A percentile compares a stretch with the other conserved stretches of the same genome.
phyloP scores from a whole-genome alignment of 306 rosid species.

The Ceratonia siliqua region DNA sequence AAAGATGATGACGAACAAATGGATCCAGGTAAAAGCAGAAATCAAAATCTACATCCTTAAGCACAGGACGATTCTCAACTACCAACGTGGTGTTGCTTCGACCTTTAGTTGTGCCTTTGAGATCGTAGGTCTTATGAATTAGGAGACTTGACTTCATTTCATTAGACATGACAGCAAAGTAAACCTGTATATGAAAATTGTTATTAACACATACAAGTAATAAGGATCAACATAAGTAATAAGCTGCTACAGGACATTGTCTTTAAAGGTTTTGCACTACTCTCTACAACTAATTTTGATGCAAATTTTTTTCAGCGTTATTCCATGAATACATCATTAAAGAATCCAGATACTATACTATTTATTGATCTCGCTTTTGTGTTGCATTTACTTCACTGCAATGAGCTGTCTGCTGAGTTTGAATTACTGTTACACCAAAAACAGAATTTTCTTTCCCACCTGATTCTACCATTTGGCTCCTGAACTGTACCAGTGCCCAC shows the following conservation, averaged over 20 bases:
- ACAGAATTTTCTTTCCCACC: background rate
- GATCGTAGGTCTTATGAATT: constrained; percentile 39
- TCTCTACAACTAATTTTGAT: background rate
- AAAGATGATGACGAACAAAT: constrained; percentile 33
- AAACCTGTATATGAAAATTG: constrained; percentile 36
- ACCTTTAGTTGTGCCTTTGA: constrained; percentile 47
- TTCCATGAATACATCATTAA: background rate
- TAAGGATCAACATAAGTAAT: background rate
- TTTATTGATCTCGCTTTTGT: background rate
- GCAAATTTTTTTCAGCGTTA: background rate
- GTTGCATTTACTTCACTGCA: background rate
- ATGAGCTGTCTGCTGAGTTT: background rate
- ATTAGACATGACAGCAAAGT: constrained; percentile 37
- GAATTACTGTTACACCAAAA: background rate
- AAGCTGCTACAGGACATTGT: background rate
- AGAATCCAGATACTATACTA: background rate
- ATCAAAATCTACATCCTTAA: constrained; percentile 51
- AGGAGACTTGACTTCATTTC: constrained; percentile 23
- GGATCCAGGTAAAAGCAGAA: constrained; percentile 49
- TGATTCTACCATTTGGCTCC: background rate
- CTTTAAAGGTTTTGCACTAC: background rate
- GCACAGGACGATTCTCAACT: constrained; percentile 23
- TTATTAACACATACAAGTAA: background rate
- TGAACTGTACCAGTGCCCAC: background rate
- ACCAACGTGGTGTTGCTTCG: constrained; percentile 24